Percentiles rank a stretch among this genome's conserved stretches.
Evolutionary conservation across 345 rosid genomes (phyloP).

Genomic region (Cardamine resedifolia): DNA sequence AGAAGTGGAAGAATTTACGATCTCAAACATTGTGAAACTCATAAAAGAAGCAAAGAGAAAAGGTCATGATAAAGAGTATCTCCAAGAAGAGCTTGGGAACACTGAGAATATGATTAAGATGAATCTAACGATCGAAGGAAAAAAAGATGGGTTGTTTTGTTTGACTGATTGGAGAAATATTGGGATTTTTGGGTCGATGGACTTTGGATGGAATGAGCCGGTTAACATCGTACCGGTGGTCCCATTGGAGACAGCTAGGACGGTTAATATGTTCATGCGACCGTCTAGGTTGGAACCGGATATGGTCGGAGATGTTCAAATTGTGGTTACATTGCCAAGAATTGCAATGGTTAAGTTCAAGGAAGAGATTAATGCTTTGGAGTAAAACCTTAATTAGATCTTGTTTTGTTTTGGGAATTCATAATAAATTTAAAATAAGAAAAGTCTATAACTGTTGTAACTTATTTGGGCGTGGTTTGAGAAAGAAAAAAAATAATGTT

Average conservation of each 20-base stretch:
- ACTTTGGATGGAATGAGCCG: conserved; percentile 34
- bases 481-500: too few species aligned
- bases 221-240: conserved; percentile 25
- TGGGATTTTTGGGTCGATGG: conserved; percentile 27
- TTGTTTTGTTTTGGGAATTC: too few species aligned
- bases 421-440: too few species aligned
- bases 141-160: conserved; percentile 5
- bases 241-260: conserved; percentile 7
- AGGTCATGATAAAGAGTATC: conserved; percentile 10
- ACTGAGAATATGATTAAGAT: background rate
- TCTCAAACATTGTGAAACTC: conserved; percentile 22
- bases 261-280: conserved; percentile 13
- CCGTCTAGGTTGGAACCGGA: conserved; percentile 20
- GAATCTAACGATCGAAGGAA: background rate
- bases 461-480: too few species aligned
- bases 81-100: conserved; percentile 18
- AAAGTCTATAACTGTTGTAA: too few species aligned
- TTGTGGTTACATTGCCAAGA: conserved; percentile 26
- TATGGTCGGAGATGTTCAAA: conserved; percentile 15
- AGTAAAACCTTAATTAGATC: too few species aligned
- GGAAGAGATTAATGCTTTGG: conserved; percentile 13
- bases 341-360: conserved; percentile 20
- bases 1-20: conserved; percentile 13
- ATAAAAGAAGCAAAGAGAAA: conserved; percentile 27
- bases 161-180: conserved; percentile 29